A percentile compares a stretch with the other conserved stretches of the same genome.
Conservation (phyloP, 345 rosid genomes). For the Populus nigra region DNA sequence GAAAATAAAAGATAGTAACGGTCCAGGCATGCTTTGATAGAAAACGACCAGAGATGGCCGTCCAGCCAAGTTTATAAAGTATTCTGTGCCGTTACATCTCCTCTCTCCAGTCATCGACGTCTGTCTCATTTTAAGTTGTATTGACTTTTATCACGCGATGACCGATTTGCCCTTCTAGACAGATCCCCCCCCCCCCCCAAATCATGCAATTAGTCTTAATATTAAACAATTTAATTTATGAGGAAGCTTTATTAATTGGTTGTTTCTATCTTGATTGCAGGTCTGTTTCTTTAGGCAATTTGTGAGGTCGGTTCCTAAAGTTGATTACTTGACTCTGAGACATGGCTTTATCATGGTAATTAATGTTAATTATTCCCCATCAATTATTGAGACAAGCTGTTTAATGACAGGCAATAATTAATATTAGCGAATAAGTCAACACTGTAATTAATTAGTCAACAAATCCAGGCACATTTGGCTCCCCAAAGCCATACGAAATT, state of each 20-base stretch:
- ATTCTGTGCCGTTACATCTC: too few species aligned
- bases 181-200: too few species aligned
- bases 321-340: constrained; percentile 27
- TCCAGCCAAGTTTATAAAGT: too few species aligned
- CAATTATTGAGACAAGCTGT: background rate
- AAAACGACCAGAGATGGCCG: background rate
- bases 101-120: too few species aligned
- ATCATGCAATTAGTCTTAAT: too few species aligned
- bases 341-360: constrained; percentile 33
- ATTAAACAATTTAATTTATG: too few species aligned
- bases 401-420: background rate
- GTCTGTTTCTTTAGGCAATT: constrained; percentile 32
- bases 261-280: constrained; percentile 7
- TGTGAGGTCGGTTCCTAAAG: constrained; percentile 33
- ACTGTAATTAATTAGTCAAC: background rate
- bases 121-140: background rate
- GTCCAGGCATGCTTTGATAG: background rate
- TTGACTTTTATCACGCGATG: background rate
- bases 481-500: constrained; percentile 42
- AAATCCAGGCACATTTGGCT: constrained; percentile 47
- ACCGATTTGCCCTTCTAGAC: background rate
- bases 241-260: background rate
- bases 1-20: background rate
- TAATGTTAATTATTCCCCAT: background rate
- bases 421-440: too few species aligned